Evolutionary conservation across 202 grass and related monocot species (phyloP).

Genomic region (Zizania palustris): DNA sequence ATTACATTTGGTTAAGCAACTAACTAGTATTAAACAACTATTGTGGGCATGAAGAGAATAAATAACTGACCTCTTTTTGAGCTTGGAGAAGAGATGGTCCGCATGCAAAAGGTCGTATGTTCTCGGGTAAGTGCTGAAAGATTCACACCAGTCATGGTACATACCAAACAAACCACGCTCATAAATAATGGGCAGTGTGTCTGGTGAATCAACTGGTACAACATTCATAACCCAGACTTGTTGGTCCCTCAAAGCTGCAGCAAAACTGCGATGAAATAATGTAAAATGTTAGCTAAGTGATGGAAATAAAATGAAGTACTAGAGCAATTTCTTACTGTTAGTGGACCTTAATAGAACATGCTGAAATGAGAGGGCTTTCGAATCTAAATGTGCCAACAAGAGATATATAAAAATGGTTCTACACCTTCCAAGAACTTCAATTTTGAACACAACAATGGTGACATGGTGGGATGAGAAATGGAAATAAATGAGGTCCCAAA

Average conservation of each 20-base stretch:
- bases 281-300: conserved; percentile 32
- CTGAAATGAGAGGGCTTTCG: background rate
- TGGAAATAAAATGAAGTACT: background rate
- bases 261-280: conserved; percentile 69
- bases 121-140: conserved; percentile 98
- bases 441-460: background rate
- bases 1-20: conserved; percentile 1
- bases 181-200: conserved; percentile 95
- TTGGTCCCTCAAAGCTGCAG: conserved; percentile 74
- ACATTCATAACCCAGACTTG: conserved; percentile 99
- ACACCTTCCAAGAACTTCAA: background rate
- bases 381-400: background rate
- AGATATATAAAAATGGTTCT: conserved; percentile 2
- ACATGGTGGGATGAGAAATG: background rate
- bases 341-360: background rate
- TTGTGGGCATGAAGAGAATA: no score
- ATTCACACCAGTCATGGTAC: conserved; percentile 99
- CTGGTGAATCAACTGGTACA: conserved; percentile 81
- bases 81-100: conserved; percentile 92
- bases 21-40: no score
- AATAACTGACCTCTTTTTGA: conserved; percentile 73
- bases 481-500: background rate
- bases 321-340: conserved; percentile 3
- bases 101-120: conserved; percentile 91
- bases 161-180: conserved; percentile 96